Conservation (phyloP, 768 basidiomycete species). For the Hericium coralloides region DNA sequence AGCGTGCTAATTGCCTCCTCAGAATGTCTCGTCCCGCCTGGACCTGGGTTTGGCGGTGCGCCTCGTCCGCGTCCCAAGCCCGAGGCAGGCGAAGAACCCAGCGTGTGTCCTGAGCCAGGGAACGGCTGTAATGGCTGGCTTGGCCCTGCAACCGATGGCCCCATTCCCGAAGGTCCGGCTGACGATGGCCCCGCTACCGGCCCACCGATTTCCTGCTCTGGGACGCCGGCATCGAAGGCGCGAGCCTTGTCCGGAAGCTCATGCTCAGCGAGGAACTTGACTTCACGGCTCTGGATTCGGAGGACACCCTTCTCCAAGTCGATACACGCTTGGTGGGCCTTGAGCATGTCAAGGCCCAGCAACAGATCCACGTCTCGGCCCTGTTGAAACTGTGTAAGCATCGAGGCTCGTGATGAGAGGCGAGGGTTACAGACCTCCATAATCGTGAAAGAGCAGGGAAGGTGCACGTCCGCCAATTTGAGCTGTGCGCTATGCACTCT, state of each 20-base stretch:
- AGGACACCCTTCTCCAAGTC: constrained; percentile 86
- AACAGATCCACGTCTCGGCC: constrained; percentile 92
- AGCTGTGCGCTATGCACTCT: constrained; percentile 91
- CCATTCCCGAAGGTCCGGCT: background rate
- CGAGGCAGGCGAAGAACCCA: constrained; percentile 38
- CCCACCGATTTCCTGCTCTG: constrained; percentile 22
- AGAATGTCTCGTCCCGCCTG: constrained; percentile 28
- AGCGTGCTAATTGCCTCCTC: constrained; percentile 59
- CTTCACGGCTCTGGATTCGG: constrained; percentile 86
- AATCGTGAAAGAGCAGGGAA: constrained; percentile 90
- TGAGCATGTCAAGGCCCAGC: constrained; percentile 98
- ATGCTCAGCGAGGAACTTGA: constrained; percentile 87
- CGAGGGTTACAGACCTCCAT: constrained; percentile 63
- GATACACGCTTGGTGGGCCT: constrained; percentile 93
- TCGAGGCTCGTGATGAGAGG: background rate
- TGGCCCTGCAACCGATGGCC: background rate
- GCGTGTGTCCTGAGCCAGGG: constrained; percentile 59
- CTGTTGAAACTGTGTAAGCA: constrained; percentile 26
- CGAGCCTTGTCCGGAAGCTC: constrained; percentile 83
- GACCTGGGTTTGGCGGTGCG: constrained; percentile 16
- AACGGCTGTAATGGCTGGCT: constrained; percentile 27
- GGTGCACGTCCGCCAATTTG: constrained; percentile 72
- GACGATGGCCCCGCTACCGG: constrained; percentile 13
- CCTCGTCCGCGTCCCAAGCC: constrained; percentile 10
- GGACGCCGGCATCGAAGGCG: constrained; percentile 22